Percentiles rank a stretch among this genome's conserved stretches.
These are phyloP conservation scores for Candida xyloterini DNA, from an alignment of 805 yeast species.

Conservation along the genomic window DNA sequence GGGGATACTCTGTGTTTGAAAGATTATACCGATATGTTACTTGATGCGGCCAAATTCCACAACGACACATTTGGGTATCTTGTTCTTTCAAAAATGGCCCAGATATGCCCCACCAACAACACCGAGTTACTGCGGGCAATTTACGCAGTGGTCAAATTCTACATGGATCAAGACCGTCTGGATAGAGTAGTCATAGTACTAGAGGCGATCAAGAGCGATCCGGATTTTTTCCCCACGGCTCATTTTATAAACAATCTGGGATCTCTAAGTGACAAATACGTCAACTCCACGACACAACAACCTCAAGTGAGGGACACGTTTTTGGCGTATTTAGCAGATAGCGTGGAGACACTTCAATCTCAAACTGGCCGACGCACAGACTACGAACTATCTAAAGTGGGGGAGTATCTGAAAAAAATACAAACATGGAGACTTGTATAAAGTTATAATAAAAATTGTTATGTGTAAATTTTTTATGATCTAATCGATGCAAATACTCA, in stretches of 20 bases:
- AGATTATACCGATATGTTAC: conserved; percentile 9
- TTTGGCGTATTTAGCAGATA: background rate
- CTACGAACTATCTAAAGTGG: background rate
- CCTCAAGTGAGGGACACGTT: background rate
- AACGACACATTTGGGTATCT: conserved; percentile 10
- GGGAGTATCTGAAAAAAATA: conserved; percentile 1
- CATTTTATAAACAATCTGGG: conserved; percentile 11
- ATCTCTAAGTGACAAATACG: background rate
- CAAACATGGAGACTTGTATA: conserved; percentile 11
- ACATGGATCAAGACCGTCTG: conserved; percentile 12
- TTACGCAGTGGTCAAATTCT: conserved; percentile 15
- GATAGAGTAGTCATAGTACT: conserved; percentile 14
- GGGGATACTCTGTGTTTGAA: conserved; percentile 2
- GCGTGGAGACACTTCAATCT: background rate
- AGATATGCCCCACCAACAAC: conserved; percentile 12
- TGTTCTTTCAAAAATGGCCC: conserved; percentile 11
- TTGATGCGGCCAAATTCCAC: conserved; percentile 11
- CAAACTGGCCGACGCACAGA: background rate
- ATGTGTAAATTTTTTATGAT: conserved; percentile 2
- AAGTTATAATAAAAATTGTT: conserved; percentile 7
- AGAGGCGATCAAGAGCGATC: conserved; percentile 17
- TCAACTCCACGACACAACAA: background rate
- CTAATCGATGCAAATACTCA: conserved; percentile 5
- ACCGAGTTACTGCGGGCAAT: conserved; percentile 14
- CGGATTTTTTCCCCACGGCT: conserved; percentile 9